These are phyloP conservation scores for Amesomyces nigricolor DNA, from an alignment of 2,329 filamentous ascomycete species.

Conservation along the genomic window DNA sequence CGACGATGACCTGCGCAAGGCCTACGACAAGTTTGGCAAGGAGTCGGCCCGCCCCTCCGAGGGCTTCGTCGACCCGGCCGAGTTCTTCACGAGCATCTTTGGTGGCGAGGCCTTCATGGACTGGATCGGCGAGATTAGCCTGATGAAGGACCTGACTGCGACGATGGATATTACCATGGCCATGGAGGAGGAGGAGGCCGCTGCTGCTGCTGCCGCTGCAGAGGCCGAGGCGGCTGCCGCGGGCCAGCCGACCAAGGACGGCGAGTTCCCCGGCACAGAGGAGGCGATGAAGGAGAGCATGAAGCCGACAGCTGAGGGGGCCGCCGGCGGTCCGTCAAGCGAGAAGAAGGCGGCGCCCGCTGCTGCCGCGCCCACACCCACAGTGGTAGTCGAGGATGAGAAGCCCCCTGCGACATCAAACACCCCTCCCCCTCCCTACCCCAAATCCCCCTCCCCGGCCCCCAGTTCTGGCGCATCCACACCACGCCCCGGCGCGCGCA, in stretches of 20 bases:
- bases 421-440: slow-evolving; percentile 13
- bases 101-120: slow-evolving; percentile 93
- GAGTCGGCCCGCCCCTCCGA: slow-evolving; percentile 85
- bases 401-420: slow-evolving; percentile 22
- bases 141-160: slow-evolving; percentile 97
- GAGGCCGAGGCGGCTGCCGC: slow-evolving; percentile 29
- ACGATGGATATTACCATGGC: slow-evolving; percentile 98
- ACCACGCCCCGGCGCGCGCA: slow-evolving; percentile 31
- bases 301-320: slow-evolving; percentile 33
- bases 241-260: slow-evolving; percentile 30
- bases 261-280: slow-evolving; percentile 52
- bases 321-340: slow-evolving; percentile 29
- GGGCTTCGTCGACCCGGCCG: slow-evolving; percentile 90
- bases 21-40: slow-evolving; percentile 97
- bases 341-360: slow-evolving; percentile 30
- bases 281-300: slow-evolving; percentile 53
- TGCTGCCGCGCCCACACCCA: no score
- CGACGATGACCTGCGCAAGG: slow-evolving; percentile 76
- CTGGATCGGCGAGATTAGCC: slow-evolving; percentile 94
- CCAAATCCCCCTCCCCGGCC: slow-evolving; percentile 33
- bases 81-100: slow-evolving; percentile 99
- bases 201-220: slow-evolving; percentile 40
- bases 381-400: slow-evolving; percentile 38
- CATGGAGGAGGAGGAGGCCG: slow-evolving; percentile 62
- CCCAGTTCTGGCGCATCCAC: slow-evolving; percentile 37